Base-by-base conservation (phyloP, 2,329 filamentous ascomycete genomes). In the Lasiodiplodia sp. region DNA sequence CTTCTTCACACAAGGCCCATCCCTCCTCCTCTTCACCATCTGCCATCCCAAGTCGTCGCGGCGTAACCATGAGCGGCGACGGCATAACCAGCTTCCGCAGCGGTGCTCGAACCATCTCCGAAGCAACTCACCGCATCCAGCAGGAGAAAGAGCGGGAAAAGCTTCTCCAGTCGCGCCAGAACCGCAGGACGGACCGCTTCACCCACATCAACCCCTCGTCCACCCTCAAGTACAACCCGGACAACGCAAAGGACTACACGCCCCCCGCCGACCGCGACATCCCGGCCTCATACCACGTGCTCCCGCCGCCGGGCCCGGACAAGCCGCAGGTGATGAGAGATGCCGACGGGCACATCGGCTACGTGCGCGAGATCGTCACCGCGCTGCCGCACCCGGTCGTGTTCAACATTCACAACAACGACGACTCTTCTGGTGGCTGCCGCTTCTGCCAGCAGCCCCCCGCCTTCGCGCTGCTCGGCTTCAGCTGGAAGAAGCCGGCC, bases 351-450 rank as follows among this genome's bases (percentile, higher is more conserved):
- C 72, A 73, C 68, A 70, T 34, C 14, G 78, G 78, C 1, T 47
- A 67, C 14, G 60, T 76, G 18, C 75, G 72, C 8, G 76, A 72
- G 37, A 78, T 83, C 53, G 69, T 69, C 2, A 84, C 82, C 1
- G 79, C 74, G 1, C 80, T 81, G 60, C 76, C 80, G 0, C 81
- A 83, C 58, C 82, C 82, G 0, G 78, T 84, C 14, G 47, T 70
- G 3, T 83, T 83, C 67, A 68, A 73, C 8, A 57, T 71, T 11
- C 6, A 8, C 37, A 34, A 12, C 68, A 63, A 3, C 21, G 1
- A 3, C 25, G 6, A 23, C 31, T 31, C 18, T 18, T 8, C 55
- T 5, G 55, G 65, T 1, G 72, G 75, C 1, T 85, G 83, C 71
- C 77, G 80, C 69, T 85, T 81, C 74, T 85, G 83, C 69, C 2